A percentile compares a stretch with the other conserved stretches of the same genome.
Evolutionary conservation across 2,329 filamentous ascomycete genomes (phyloP).

Genomic region (Alternaria sp.): DNA sequence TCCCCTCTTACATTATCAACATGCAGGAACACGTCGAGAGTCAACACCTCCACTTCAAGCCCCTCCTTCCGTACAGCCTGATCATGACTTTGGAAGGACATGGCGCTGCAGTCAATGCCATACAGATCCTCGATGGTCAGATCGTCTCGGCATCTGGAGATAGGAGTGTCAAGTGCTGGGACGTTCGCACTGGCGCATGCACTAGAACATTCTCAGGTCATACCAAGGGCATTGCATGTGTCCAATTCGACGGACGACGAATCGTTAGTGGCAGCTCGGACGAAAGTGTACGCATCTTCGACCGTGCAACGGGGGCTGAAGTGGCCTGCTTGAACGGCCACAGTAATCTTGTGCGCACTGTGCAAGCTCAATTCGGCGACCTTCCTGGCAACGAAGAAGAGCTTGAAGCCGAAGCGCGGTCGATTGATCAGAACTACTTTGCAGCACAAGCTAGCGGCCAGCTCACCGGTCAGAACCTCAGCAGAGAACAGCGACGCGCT

Average conservation of each 20-base stretch:
- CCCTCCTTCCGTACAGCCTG: conserved; percentile 72
- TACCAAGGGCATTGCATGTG: conserved; percentile 93
- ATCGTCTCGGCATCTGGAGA: conserved; percentile 96
- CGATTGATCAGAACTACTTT: conserved; percentile 76
- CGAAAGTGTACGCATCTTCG: conserved; percentile 94
- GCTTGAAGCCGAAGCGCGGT: conserved; percentile 73
- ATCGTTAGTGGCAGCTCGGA: conserved; percentile 97
- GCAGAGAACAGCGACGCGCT: conserved; percentile 42
- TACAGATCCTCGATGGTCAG: conserved; percentile 84
- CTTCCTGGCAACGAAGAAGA: conserved; percentile 79
- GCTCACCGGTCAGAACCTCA: conserved; percentile 37
- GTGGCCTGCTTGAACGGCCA: conserved; percentile 88
- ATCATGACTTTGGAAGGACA: conserved; percentile 85
- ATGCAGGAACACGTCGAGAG: conserved; percentile 49
- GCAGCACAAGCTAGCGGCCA: conserved; percentile 59
- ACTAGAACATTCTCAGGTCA: conserved; percentile 83
- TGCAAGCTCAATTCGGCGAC: conserved; percentile 94
- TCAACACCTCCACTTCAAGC: conserved; percentile 56
- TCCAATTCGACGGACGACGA: conserved; percentile 91
- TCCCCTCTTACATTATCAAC: conserved; percentile 63
- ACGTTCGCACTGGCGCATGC: conserved; percentile 80
- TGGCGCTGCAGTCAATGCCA: conserved; percentile 90
- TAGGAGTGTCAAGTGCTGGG: conserved; percentile 92
- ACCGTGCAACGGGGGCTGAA: conserved; percentile 82
- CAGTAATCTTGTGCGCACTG: conserved; percentile 83